phyloP scores from a whole-genome alignment of 1,139 yeast genomes.

The Kodamaea sp. region DNA sequence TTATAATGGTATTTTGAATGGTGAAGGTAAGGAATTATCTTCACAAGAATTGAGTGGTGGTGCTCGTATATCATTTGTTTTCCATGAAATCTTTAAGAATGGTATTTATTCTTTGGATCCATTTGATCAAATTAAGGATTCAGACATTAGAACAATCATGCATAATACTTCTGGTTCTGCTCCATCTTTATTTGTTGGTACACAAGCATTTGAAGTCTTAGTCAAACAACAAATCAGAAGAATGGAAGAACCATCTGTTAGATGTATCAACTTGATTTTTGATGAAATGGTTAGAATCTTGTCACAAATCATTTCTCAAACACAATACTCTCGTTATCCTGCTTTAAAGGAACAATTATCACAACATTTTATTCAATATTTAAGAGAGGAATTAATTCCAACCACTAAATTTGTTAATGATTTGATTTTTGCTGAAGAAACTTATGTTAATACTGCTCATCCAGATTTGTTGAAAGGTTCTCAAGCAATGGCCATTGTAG shows the following conservation, averaged over 20 bases:
- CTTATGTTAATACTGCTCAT: constrained; percentile 95
- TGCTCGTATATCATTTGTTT: constrained; percentile 95
- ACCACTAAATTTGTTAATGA: constrained; percentile 83
- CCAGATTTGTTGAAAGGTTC: constrained; percentile 94
- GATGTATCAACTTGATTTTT: constrained; percentile 86
- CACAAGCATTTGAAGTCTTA: constrained; percentile 94
- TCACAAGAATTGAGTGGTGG: constrained; percentile 90
- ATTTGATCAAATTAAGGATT: constrained; percentile 93
- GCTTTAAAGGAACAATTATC: constrained; percentile 82
- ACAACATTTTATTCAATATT: constrained; percentile 71
- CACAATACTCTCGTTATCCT: constrained; percentile 86
- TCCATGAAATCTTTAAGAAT: constrained; percentile 92
- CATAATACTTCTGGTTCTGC: constrained; percentile 96
- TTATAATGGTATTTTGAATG: constrained; percentile 86
- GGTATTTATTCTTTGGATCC: constrained; percentile 95
- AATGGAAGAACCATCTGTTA: constrained; percentile 88
- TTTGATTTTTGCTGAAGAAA: constrained; percentile 79
- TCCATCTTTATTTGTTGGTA: constrained; percentile 96
- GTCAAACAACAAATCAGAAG: constrained; percentile 93
- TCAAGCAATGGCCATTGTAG: constrained; percentile 92
- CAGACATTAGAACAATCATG: constrained; percentile 96
- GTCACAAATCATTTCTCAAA: constrained; percentile 76
- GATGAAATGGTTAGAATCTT: constrained; percentile 92
- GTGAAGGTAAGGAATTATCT: constrained; percentile 87
- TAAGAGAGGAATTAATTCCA: constrained; percentile 78